Evolutionary conservation across 768 basidiomycete species (phyloP).

Genomic region (Trametes gibbosa): DNA sequence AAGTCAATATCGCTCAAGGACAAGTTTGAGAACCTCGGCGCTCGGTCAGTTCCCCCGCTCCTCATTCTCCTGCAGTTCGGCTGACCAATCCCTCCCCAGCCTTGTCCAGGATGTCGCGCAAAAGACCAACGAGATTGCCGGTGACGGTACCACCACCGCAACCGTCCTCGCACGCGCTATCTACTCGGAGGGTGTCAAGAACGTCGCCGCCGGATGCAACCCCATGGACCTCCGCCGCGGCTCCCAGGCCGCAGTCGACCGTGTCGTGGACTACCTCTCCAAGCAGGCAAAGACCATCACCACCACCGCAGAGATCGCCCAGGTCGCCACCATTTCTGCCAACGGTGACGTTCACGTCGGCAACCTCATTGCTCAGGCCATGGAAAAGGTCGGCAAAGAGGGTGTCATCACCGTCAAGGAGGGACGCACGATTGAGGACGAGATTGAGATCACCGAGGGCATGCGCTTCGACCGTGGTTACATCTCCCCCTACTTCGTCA

Average conservation of each 20-base stretch:
- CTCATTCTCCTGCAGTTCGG: background rate
- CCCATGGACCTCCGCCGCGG: conserved; percentile 99
- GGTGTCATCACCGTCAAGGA: conserved; percentile 99
- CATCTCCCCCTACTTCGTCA: conserved; percentile 98
- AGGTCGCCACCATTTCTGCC: conserved; percentile 94
- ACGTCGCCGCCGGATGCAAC: conserved; percentile 98
- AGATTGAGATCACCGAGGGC: conserved; percentile 99
- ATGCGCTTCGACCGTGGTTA: conserved; percentile 99
- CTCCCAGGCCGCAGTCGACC: conserved; percentile 91
- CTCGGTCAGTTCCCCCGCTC: conserved; percentile 63
- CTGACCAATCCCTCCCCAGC: conserved; percentile 37
- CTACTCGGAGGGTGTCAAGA: conserved; percentile 98
- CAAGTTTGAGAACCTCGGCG: conserved; percentile 99
- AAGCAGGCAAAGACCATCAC: conserved; percentile 91
- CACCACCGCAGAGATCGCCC: conserved; percentile 95
- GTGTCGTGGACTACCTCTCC: conserved; percentile 88
- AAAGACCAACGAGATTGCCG: conserved; percentile 96
- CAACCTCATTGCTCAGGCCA: conserved; percentile 93
- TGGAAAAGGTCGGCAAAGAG: conserved; percentile 99
- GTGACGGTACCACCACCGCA: conserved; percentile 97
- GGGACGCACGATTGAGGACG: conserved; percentile 95
- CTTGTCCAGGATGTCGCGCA: conserved; percentile 94
- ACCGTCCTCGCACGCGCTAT: conserved; percentile 97
- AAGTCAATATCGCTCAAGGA: conserved; percentile 93
- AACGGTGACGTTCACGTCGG: conserved; percentile 87